Evolutionary conservation across 116 monocot genomes (phyloP), one percentile per base, ranked within the genome.

Genomic region (Dioscorea cayenensis): DNA sequence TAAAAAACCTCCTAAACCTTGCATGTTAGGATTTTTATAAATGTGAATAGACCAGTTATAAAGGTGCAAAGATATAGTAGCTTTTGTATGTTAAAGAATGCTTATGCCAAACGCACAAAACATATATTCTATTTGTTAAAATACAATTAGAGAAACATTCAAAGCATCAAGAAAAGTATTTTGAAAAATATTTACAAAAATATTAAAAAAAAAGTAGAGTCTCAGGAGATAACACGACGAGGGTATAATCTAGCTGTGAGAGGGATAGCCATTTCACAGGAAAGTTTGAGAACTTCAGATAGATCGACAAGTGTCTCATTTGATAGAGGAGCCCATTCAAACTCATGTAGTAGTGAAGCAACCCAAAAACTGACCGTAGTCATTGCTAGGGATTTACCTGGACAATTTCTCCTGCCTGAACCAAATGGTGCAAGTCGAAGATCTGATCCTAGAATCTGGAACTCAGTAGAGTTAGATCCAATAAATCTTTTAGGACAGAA

Each of bases 371-470:
- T 38, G 51, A 80, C 86, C 2, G 83, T 87, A n/a, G 74, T 68
- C 77, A 80, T 64, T 14, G 72, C 83, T n/a, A 87, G 72, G 2
- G 74, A 65, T 69, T 83, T 87, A 11, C 83, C 86, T 2, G 80
- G 86, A 69, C 86, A 83, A 69, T 74, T 78, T 17, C 83, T 73
- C 69, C 80, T 25, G 49, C 83, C 86, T 21, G 80, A 77, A 17
- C 86, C 86, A 66, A 87, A 84, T 21, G 86, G 86, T 4, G 83
- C 83, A 23, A 83, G 86, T 65, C 83, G 70, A 25, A 83, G 70
- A 43, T 87, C 86, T 18, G 80, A 0, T 0, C 83, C 83, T 4
- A 78, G 6, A 5, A 81, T 36, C 21, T 25, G 72, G 29, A 32
- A 85, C 78, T 14, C 14, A 25, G 25, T 18, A 17, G 36, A 49